phyloP scores from a whole-genome alignment of 2,329 filamentous ascomycete species.

The Botrytis hyacinthi region DNA sequence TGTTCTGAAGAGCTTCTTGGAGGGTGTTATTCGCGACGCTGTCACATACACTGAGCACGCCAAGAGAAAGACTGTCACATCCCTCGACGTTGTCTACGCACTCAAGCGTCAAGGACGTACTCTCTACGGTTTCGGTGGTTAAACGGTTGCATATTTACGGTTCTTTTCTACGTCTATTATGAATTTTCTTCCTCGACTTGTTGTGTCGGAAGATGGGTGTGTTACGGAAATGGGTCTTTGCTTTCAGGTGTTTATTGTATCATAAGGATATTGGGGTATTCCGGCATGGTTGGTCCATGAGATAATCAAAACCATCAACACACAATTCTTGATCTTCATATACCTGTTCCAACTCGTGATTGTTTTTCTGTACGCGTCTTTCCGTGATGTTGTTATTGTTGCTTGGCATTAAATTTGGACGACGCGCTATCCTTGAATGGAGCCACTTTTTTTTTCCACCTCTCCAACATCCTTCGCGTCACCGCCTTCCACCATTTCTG shows the following conservation, averaged over 20 bases:
- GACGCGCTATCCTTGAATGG: not conserved
- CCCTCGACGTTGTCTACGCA: slow-evolving; percentile 64
- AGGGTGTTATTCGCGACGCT: slow-evolving; percentile 68
- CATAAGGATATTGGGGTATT: slow-evolving; percentile 34
- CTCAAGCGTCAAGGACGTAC: slow-evolving; percentile 66
- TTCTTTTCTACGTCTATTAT: slow-evolving; percentile 32
- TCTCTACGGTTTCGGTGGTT: slow-evolving; percentile 69
- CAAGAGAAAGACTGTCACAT: slow-evolving; percentile 73
- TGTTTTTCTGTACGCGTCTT: not conserved
- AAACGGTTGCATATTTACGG: slow-evolving; percentile 29
- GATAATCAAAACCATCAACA: slow-evolving; percentile 28
- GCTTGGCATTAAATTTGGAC: not conserved
- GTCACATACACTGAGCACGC: slow-evolving; percentile 58
- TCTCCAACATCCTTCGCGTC: not conserved
- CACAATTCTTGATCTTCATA: slow-evolving; percentile 5
- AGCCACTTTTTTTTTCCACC: not conserved
- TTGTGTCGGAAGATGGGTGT: slow-evolving; percentile 27
- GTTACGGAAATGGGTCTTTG: slow-evolving; percentile 32
- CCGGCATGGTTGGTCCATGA: slow-evolving; percentile 31
- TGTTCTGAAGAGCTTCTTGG: slow-evolving; percentile 81
- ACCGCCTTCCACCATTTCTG: not conserved
- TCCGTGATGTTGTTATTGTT: not conserved
- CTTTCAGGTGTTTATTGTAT: slow-evolving; percentile 37
- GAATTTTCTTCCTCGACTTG: slow-evolving; percentile 32
- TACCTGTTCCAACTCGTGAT: not conserved